Conservation (phyloP, 768 basidiomycete genomes). For the Harrya chromipes region DNA sequence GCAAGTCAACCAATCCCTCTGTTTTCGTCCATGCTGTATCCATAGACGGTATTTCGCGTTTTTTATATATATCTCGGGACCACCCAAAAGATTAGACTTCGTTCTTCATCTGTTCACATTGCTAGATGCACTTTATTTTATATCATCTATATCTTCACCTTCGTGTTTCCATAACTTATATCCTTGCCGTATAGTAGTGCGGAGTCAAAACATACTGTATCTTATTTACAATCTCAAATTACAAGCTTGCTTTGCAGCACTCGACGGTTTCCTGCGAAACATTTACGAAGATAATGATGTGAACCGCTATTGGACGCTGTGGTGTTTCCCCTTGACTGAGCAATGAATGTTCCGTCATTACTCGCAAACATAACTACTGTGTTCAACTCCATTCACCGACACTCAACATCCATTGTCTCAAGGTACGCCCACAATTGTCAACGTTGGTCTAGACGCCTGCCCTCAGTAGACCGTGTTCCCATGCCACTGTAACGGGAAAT, state of each 20-base stretch:
- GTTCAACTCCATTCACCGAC: too few relatives aligned
- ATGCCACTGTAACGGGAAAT: too few relatives aligned
- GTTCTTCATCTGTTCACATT: constrained; percentile 13
- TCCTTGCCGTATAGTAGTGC: constrained; percentile 9
- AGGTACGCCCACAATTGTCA: too few relatives aligned
- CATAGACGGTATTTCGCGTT: constrained; percentile 6
- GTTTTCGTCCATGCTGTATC: constrained; percentile 26
- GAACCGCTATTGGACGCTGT: too few relatives aligned
- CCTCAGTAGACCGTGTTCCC: too few relatives aligned
- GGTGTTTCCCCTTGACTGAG: too few relatives aligned
- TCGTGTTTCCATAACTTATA: constrained; percentile 14
- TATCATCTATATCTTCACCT: constrained; percentile 10
- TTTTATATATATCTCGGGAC: background rate
- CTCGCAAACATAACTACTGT: too few relatives aligned
- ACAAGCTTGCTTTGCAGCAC: constrained; percentile 8
- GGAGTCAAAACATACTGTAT: constrained; percentile 24
- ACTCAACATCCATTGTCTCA: too few relatives aligned
- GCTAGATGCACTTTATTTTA: constrained; percentile 20
- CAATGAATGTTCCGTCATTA: too few relatives aligned
- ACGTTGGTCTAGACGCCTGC: too few relatives aligned
- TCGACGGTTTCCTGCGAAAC: background rate
- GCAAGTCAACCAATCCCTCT: background rate
- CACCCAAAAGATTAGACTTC: constrained; percentile 18
- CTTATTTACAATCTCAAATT: constrained; percentile 19
- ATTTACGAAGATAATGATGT: too few relatives aligned